These are phyloP conservation scores for Neofusicoccum parvum DNA, from an alignment of 2,329 filamentous ascomycete genomes.

Conservation along the genomic window DNA sequence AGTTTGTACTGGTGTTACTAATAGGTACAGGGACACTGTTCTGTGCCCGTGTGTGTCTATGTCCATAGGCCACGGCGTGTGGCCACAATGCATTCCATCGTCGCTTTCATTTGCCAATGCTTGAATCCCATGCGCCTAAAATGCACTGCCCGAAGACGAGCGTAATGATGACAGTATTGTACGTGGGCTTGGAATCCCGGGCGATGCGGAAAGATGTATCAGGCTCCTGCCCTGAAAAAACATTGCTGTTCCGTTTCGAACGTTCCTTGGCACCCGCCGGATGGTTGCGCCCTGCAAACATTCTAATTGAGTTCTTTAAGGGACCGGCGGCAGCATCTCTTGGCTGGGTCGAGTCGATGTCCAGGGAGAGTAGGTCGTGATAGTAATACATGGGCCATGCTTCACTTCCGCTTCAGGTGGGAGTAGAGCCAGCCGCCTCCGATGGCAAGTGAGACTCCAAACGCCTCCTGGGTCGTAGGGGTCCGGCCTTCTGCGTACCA, in stretches of 20 bases:
- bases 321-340: too few species aligned
- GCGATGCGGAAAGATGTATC: too few species aligned
- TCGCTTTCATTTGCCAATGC: slow-evolving; percentile 13
- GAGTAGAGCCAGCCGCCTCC: slow-evolving; percentile 51
- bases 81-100: slow-evolving; percentile 4
- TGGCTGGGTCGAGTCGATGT: too few species aligned
- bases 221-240: background rate
- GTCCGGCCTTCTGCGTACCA: slow-evolving; percentile 50
- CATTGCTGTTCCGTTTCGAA: too few species aligned
- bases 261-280: too few species aligned
- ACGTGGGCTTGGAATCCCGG: too few species aligned
- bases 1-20: background rate
- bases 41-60: background rate
- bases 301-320: background rate
- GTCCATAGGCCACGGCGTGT: background rate
- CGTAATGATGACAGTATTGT: background rate
- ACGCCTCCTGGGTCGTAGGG: slow-evolving; percentile 41
- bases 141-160: slow-evolving; percentile 8
- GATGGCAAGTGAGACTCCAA: slow-evolving; percentile 48
- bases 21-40: background rate
- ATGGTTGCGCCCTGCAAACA: background rate
- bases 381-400: background rate
- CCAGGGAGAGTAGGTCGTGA: background rate
- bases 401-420: slow-evolving; percentile 32
- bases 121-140: background rate